Conservation (phyloP, 768 basidiomycete species). For the Peribolospora baueri region DNA sequence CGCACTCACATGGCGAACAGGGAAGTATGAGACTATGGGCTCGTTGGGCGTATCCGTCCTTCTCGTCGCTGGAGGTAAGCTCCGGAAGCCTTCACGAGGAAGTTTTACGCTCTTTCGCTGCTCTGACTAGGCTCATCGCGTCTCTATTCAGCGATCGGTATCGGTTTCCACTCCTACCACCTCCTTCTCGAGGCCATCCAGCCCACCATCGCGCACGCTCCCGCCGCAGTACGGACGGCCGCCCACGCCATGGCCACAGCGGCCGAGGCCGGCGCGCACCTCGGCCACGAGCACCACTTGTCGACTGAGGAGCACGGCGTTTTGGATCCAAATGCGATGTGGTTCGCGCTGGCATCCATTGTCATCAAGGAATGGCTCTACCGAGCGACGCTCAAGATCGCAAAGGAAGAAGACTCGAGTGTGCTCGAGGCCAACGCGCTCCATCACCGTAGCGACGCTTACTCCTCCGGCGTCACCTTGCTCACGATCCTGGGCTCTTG, state of each 20-base stretch:
- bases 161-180: constrained; percentile 67
- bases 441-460: constrained; percentile 92
- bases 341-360: constrained; percentile 70
- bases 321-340: constrained; percentile 82
- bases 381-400: constrained; percentile 37
- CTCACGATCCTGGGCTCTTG: constrained; percentile 67
- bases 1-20: too few species aligned
- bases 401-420: constrained; percentile 68
- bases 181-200: constrained; percentile 50
- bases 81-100: constrained; percentile 19
- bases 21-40: background rate
- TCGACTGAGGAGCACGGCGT: constrained; percentile 23
- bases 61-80: background rate
- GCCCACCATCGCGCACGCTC: constrained; percentile 26
- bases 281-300: background rate
- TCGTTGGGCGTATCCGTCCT: background rate
- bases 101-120: background rate
- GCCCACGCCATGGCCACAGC: constrained; percentile 13
- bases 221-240: background rate
- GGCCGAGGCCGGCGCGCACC: constrained; percentile 14
- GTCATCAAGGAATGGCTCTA: constrained; percentile 81
- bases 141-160: constrained; percentile 15
- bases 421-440: constrained; percentile 88
- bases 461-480: constrained; percentile 73
- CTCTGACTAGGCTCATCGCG: constrained; percentile 9